Conservation (phyloP, 192 early-diverging fungal genomes). For the Coemansia aciculifera region DNA sequence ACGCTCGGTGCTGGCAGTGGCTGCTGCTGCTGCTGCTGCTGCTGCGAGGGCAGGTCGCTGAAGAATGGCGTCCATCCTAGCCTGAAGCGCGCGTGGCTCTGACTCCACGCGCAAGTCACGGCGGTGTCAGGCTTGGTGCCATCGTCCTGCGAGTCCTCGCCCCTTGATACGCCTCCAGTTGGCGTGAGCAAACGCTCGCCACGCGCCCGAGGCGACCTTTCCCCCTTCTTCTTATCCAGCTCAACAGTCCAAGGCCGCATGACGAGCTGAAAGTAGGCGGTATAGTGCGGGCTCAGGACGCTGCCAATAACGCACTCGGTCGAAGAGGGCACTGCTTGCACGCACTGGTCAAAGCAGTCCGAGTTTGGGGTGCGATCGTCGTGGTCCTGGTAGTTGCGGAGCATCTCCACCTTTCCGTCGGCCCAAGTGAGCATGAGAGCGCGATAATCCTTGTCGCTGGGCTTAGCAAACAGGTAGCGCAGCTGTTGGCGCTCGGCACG, state of each 20-base stretch:
- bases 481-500: slow-evolving; percentile 57
- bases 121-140: slow-evolving; percentile 12
- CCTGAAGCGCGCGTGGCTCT: slow-evolving; percentile 43
- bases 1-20: background rate
- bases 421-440: slow-evolving; percentile 55
- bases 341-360: slow-evolving; percentile 45
- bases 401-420: slow-evolving; percentile 51
- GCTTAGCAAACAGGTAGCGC: slow-evolving; percentile 51
- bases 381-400: slow-evolving; percentile 46
- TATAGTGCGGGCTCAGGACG: slow-evolving; percentile 51
- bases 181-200: background rate
- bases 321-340: slow-evolving; percentile 16
- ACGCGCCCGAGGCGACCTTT: background rate
- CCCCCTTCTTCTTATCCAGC: slow-evolving; percentile 27
- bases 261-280: slow-evolving; percentile 47
- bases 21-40: slow-evolving; percentile 2
- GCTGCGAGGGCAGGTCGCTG: slow-evolving; percentile 23
- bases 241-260: slow-evolving; percentile 32
- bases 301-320: slow-evolving; percentile 44
- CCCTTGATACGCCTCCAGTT: background rate
- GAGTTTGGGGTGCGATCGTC: background rate
- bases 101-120: slow-evolving; percentile 40
- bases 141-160: background rate
- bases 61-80: slow-evolving; percentile 56
- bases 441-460: slow-evolving; percentile 52